Base-by-base conservation (phyloP, 129 eudicot genomes). In the Deinandra increscens region DNA sequence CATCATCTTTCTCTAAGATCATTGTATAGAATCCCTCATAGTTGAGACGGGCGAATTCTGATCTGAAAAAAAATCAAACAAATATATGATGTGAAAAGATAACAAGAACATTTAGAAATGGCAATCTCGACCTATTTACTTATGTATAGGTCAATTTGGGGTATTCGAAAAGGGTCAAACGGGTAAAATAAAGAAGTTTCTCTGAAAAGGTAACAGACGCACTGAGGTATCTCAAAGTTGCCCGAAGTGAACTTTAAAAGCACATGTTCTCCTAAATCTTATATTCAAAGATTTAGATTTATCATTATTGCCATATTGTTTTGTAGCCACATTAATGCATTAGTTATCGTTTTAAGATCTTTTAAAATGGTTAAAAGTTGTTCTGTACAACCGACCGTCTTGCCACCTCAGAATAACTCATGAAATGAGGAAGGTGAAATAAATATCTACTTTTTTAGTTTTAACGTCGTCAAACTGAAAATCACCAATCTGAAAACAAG, bases 1-100 rank as follows among this genome's bases (percentile, higher is more conserved):
- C 84, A 14, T 93, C 99, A 78, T 93, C 82, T 81, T 87, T 93
- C 93, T 93, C 99, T 86, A 93, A 82, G 48, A 93, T 79, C 68
- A 78, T 72, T 0, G 99, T 87, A 75, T 89, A 83, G 53, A 93
- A 93, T 11, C 99, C 99, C 81, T 75, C 83, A 46, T 87, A 93
- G 73, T 87, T 82, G 31, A 93, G 84, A 38, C 99, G 91, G 10
- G 92, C 84, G 82, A 84, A 93, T 62, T 87, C 84, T 49, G 99
- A 93, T 81, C 99, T 93, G 93, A 50, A 68, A 73, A 69, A 42
- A 8, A 19, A 68, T 55, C 51, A 60, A 69, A 69, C 20, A 41
- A 31, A 58, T 42, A 59, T 14, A 67, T 46, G 41, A 66, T 39
- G 58, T 34, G 69, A 61, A 54, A 54, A 54, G 12, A 1, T 51